A percentile compares a stretch with the other conserved stretches of the same genome.
These are phyloP conservation scores for Gnomoniopsis sp. DNA, from an alignment of 2,329 filamentous ascomycete genomes.

Conservation along the genomic window DNA sequence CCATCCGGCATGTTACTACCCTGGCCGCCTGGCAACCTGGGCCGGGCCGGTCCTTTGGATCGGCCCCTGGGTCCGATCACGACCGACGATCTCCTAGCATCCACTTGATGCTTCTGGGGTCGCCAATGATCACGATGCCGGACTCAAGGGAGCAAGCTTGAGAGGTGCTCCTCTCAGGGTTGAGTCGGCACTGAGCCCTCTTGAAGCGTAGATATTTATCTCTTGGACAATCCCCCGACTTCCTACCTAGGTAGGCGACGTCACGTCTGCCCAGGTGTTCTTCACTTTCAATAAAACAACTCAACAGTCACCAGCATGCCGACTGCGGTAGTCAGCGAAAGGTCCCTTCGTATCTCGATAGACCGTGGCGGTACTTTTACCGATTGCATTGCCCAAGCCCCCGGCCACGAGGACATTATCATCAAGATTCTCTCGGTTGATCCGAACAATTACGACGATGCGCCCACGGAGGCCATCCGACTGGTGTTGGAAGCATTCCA, in stretches of 20 bases:
- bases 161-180: neutral
- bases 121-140: neutral
- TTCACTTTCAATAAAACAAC: too few species aligned
- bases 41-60: neutral
- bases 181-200: neutral
- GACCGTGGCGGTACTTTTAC: slow-evolving; percentile 87
- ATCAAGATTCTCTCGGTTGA: slow-evolving; percentile 76
- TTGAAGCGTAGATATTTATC: neutral
- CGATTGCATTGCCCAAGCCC: slow-evolving; percentile 80
- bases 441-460: slow-evolving; percentile 85
- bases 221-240: too few species aligned
- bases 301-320: slow-evolving; percentile 2
- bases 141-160: neutral
- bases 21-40: neutral
- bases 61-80: neutral
- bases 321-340: slow-evolving; percentile 37
- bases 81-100: neutral
- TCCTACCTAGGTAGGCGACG: too few species aligned
- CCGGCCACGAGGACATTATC: slow-evolving; percentile 33
- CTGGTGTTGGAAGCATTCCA: slow-evolving; percentile 79
- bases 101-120: neutral
- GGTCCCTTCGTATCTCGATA: slow-evolving; percentile 73
- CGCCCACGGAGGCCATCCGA: slow-evolving; percentile 85
- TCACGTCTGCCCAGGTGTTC: too few species aligned
- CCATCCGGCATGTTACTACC: too few species aligned